Base-by-base conservation (phyloP, 306 rosid species). In the Malus sylvestris region DNA sequence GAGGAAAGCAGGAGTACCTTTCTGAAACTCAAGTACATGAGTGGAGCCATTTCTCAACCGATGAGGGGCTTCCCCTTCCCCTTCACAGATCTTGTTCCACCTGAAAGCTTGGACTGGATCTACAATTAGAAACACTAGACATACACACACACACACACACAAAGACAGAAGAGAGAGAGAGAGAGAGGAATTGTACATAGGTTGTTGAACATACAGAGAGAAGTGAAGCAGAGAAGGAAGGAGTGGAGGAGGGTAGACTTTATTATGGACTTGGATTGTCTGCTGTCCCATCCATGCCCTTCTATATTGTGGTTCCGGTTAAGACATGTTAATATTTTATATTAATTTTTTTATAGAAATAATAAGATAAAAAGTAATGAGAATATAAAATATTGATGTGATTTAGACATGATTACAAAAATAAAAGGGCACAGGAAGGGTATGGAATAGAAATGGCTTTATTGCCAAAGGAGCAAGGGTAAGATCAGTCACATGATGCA, bases 1-100 rank as follows among this genome's bases (percentile, higher is more conserved):
- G 88, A 68, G 71, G 71, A 83, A 64, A 90, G 53, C 16, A 88
- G 16, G 42, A 86, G 72, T 51, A 89, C 81, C 81, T 81, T 87
- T 78, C 74, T 82, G 81, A 19, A 20, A 72, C 78, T 25, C 67
- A 71, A 45, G 85, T 79, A 73, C 76, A 72, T 1, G 19, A 60
- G 82, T 82, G 86, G 90, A 90, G 92, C 90, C 97, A 95, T 95
- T 73, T 53, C 58, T 38, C 60, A 69, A 27, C 11, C 15, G 35
- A 27, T 27, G 10, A 23, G 19, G n/a, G 58, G 10, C 27, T 57
- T 57, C 61, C 25, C 22, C 23, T 20, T 55, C 23, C 60, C 23
- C 60, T 20, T 57, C 61, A 49, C 30, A 76, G 84, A 84, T 74
- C 80, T 60, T 19, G 67, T 30, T 64, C 9, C 23, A 4, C 51